Base-by-base conservation (phyloP, 2,329 filamentous ascomycete genomes). In the Aspergillus texensis region DNA sequence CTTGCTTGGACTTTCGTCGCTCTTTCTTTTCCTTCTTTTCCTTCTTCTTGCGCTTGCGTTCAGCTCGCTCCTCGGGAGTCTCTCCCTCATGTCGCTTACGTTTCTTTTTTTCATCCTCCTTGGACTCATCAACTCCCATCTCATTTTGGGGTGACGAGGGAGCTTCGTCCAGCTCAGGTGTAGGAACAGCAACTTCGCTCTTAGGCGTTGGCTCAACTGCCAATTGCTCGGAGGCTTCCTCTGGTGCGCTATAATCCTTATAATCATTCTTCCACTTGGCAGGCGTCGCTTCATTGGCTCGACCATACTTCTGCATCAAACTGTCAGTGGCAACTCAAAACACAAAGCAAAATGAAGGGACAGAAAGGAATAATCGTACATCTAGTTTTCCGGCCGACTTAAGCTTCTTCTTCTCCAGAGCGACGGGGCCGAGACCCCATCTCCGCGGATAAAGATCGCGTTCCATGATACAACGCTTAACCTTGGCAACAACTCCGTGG, bases 391-490 rank as follows among this genome's bases (percentile, higher is more conserved):
- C 95, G 71, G 93, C 91, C 59, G 94, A 92, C 89, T 98, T 98
- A 85, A 99, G 89, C 88, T 98, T 97, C 91, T 99, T 99, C 89
- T 99, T 99, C 86, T 98, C 93, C 56, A 91, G 83, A 57, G 95
- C 95, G 65, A 94, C 90, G 59, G 95, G 94, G 66, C 95, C 95
- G 76, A 98, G 88, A 70, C 95, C 95, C 95, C 95, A 99, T 85
- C 94, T 86, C 79, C 93, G 88, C 68, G 95, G 95, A 86, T 99
- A 99, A 64, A 98, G 86, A 78, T 98, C 95, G 74, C 95, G 92
- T 86, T 99, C 95, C 95, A 99, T 99, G 81, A 99, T 99, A 81
- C 94, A 97, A 74, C 95, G 91, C 90, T 99, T 99, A 78, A 99
- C 93, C 86, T 97, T 98, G 72, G 95, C 95, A 64, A 98, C 94